Conservation (phyloP, 768 basidiomycete genomes). For the Astraeus odoratus region DNA sequence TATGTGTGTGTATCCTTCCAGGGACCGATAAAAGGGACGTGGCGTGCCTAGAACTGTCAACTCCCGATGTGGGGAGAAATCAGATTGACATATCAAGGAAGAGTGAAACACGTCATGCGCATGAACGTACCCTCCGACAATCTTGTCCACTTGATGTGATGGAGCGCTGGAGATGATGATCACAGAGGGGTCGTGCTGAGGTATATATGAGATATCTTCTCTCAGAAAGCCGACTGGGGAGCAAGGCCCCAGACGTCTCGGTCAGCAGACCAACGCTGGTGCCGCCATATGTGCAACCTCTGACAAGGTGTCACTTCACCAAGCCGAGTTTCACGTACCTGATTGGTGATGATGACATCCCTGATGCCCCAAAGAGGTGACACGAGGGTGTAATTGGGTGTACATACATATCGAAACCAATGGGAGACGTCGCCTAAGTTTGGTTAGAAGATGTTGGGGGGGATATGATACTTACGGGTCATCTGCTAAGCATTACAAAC, state of each 20-base stretch:
- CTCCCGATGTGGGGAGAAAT: conserved; percentile 1
- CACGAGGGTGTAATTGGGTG: conserved; percentile 1
- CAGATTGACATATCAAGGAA: neutral
- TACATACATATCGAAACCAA: conserved; percentile 4
- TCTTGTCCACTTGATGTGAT: no score
- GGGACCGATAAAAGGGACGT: neutral
- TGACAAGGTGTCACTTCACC: conserved; percentile 15
- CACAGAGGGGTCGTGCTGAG: neutral
- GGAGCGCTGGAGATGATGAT: neutral
- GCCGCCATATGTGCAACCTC: conserved; percentile 18
- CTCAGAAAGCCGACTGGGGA: conserved; percentile 15
- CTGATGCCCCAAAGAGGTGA: neutral
- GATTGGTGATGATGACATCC: conserved; percentile 14
- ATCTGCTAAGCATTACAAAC: conserved; percentile 10
- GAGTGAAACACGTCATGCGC: neutral
- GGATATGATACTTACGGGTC: conserved; percentile 22
- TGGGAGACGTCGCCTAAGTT: conserved; percentile 24
- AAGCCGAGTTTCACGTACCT: conserved; percentile 7
- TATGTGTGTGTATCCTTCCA: neutral
- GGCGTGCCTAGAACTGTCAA: neutral
- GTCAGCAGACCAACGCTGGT: conserved; percentile 9
- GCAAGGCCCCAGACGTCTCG: conserved; percentile 12
- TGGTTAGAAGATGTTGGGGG: conserved; percentile 24
- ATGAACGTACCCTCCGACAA: no score
- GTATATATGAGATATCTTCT: neutral